Conservation (phyloP, 208 protist genomes). For the Giardia duodenalis region DNA sequence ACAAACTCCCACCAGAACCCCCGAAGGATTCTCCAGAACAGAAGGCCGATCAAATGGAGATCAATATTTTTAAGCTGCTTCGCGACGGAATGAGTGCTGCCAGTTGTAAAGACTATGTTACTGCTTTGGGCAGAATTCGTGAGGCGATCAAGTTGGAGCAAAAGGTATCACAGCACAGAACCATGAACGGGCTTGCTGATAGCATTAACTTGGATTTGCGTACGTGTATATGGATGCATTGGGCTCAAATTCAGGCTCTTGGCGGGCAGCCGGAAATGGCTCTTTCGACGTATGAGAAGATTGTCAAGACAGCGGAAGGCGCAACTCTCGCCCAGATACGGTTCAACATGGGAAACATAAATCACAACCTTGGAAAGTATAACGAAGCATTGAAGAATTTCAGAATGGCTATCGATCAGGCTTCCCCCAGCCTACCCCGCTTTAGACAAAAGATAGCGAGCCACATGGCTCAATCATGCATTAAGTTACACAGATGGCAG, state of each 20-base stretch:
- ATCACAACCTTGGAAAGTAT: neutral
- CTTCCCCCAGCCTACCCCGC: neutral
- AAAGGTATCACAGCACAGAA: neutral
- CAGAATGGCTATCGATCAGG: conserved; percentile 4
- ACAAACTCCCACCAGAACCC: neutral
- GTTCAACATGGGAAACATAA: conserved; percentile 4
- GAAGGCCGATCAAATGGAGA: neutral
- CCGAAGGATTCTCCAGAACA: neutral
- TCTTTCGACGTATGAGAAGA: neutral
- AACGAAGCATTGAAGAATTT: neutral
- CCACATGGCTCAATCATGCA: neutral
- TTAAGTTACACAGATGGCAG: neutral
- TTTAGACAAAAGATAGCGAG: neutral
- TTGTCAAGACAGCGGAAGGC: conserved; percentile 1
- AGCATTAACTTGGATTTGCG: neutral
- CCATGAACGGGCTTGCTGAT: neutral
- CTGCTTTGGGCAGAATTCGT: neutral
- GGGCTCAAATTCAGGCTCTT: neutral
- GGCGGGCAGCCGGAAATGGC: neutral
- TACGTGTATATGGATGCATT: neutral
- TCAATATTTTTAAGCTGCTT: neutral
- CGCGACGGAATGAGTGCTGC: neutral
- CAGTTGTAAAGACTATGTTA: neutral
- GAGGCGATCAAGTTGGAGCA: neutral
- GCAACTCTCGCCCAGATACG: neutral